These are phyloP conservation scores for Podospora conica DNA, from an alignment of 495 filamentous ascomycete species.

Conservation along the genomic window DNA sequence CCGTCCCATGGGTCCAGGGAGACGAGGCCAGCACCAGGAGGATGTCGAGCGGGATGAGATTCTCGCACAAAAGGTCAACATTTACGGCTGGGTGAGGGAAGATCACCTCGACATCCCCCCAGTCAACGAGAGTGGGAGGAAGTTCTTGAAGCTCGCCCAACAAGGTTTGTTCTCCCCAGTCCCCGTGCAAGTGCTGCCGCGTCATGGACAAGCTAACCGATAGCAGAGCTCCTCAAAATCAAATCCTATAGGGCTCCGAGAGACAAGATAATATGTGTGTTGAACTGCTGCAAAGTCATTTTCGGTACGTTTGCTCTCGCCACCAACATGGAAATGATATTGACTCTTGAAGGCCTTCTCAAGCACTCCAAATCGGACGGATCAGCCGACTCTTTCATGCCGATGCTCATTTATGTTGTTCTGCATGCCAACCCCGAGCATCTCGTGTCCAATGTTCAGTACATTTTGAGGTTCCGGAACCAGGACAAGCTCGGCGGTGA, in stretches of 20 bases:
- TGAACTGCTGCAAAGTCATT: conserved; percentile 99
- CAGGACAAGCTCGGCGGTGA: conserved; percentile 96
- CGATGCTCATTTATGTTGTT: conserved; percentile 91
- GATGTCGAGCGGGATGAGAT: conserved; percentile 96
- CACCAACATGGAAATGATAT: not conserved
- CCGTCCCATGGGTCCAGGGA: conserved; percentile 67
- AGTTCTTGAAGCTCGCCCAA: conserved; percentile 82
- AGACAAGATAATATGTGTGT: conserved; percentile 96
- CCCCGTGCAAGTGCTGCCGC: not conserved
- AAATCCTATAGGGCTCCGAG: conserved; percentile 90
- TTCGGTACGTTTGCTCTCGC: conserved; percentile 59
- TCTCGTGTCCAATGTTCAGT: conserved; percentile 95
- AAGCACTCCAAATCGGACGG: conserved; percentile 89
- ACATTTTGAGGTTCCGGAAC: conserved; percentile 93
- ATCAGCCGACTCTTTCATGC: conserved; percentile 93
- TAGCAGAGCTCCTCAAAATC: conserved; percentile 81
- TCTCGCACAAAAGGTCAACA: conserved; percentile 88
- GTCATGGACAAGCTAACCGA: conserved; percentile 22
- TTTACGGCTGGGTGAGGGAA: conserved; percentile 92
- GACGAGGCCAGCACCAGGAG: conserved; percentile 93
- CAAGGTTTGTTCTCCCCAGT: conserved; percentile 52
- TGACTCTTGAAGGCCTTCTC: conserved; percentile 58
- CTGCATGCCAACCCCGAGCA: conserved; percentile 91
- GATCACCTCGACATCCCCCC: conserved; percentile 91
- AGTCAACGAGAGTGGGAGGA: conserved; percentile 74